Percentiles rank a stretch among this genome's conserved stretches.
These are phyloP conservation scores for Picochlorum sp. DNA, from an alignment of 139 green algal genomes.

Conservation along the genomic window DNA sequence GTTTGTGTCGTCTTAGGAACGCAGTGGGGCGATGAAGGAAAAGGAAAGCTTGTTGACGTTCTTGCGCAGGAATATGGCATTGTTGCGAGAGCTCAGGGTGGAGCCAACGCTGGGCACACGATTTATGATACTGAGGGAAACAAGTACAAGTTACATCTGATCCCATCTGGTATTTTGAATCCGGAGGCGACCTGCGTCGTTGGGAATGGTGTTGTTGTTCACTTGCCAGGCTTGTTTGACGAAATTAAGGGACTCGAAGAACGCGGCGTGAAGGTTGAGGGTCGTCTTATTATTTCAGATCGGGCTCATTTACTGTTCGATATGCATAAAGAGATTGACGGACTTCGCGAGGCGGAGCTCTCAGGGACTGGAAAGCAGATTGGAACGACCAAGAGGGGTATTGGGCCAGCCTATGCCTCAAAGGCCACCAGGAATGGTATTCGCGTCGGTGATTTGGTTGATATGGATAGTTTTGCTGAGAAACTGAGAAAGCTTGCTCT, in stretches of 20 bases:
- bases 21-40: constrained; percentile 99
- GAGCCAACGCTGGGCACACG: constrained; percentile 97
- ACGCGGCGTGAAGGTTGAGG: constrained; percentile 36
- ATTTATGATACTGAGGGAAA: constrained; percentile 95
- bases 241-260: constrained; percentile 65
- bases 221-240: constrained; percentile 89
- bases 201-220: constrained; percentile 94
- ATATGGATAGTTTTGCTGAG: constrained; percentile 51
- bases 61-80: constrained; percentile 95
- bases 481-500: constrained; percentile 62
- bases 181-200: constrained; percentile 80
- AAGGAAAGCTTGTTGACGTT: constrained; percentile 99
- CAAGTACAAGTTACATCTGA: constrained; percentile 96
- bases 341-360: constrained; percentile 84
- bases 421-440: constrained; percentile 94
- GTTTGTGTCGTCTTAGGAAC: constrained; percentile 89
- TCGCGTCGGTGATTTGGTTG: constrained; percentile 78
- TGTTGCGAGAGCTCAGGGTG: constrained; percentile 87
- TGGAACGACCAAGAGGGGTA: constrained; percentile 96
- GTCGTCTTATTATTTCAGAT: constrained; percentile 69
- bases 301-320: constrained; percentile 97
- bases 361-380: constrained; percentile 73
- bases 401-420: constrained; percentile 90
- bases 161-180: constrained; percentile 96
- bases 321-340: constrained; percentile 96